Evolutionary conservation across 257 asterid species (phyloP), one percentile per base, ranked within the genome.

Genomic region (Solanum neorickii): DNA sequence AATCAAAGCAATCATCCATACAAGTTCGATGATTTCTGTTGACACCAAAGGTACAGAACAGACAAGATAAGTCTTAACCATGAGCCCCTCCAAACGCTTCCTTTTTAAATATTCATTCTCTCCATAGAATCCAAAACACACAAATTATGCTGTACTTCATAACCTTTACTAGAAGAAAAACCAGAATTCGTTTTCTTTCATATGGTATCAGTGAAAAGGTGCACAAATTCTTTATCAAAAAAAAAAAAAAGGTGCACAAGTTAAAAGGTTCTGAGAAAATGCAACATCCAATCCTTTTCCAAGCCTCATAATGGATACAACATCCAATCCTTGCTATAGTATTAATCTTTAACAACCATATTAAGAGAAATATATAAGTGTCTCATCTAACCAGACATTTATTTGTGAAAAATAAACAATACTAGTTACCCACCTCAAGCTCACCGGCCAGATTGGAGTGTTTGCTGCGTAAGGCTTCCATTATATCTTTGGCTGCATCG

Each of bases 401-500:
- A 72, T 88, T 85, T 49, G 27, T 85, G 31, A 73, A 85, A 49
- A 87, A 39, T 33, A 68, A 52, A 88, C 65, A 82, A 31, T 12
- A 82, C 59, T 35, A 84, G 47, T 60, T 23, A 91, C 99, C 99
- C 44, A 92, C 99, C 99, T 97, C 99, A 82, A 97, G 99, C 91
- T 97, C 99, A 90, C 98, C 92, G 77, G 99, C 99, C 87, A 97
- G 93, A 92, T 96, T 97, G 87, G 96, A 92, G 91, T 97, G 98
- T 87, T 96, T 96, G 90, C 99, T 94, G 91, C 99, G 93, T 52
- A 97, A 94, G 37, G 99, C 91, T 93, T 97, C 99, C 99, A 97
- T 97, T 88, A 97, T 94, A 91, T 97, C 99, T 91, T 97, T 97
- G 74, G 99, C 99, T 87, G 99, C 98, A 89, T 97, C 99, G 88